Percentiles rank a stretch among this genome's conserved stretches.
Evolutionary conservation across 345 rosid species (phyloP).

Genomic region (Aethionema arabicum): DNA sequence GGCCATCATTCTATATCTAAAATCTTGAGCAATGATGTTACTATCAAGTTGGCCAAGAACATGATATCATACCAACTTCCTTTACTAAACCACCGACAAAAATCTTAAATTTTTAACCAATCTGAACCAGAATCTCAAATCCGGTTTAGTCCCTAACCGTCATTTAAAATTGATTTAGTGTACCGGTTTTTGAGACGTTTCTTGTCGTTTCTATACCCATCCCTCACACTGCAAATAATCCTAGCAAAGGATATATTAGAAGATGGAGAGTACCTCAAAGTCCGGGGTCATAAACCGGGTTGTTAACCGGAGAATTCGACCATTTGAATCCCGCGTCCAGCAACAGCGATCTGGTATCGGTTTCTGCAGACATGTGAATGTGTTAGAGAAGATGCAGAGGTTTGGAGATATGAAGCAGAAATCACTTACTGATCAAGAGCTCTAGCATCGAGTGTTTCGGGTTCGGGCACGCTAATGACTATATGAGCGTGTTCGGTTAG

Average conservation of each 20-base stretch:
- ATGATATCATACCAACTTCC: too few relatives aligned
- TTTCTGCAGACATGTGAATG: slow-evolving; percentile 42
- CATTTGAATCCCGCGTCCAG: slow-evolving; percentile 95
- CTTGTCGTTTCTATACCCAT: not conserved
- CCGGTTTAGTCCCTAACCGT: slow-evolving; percentile 27
- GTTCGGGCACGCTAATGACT: slow-evolving; percentile 80
- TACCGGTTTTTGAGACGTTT: not conserved
- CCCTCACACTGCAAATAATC: not conserved
- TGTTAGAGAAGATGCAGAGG: not conserved
- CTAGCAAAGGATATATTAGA: not conserved
- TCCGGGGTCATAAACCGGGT: not conserved
- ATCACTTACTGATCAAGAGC: slow-evolving; percentile 56
- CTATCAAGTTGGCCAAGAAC: too few relatives aligned
- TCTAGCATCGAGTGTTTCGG: slow-evolving; percentile 83
- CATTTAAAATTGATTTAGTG: slow-evolving; percentile 20
- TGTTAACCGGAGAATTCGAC: slow-evolving; percentile 50
- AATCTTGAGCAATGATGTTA: slow-evolving; percentile 22
- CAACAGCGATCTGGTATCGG: slow-evolving; percentile 71
- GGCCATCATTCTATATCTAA: slow-evolving; percentile 13
- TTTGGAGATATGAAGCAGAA: not conserved
- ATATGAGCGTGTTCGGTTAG: slow-evolving; percentile 53
- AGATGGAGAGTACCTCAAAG: slow-evolving; percentile 1
- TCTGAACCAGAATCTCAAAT: slow-evolving; percentile 11
- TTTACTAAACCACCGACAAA: too few relatives aligned
- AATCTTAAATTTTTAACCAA: not conserved